A percentile compares a stretch with the other conserved stretches of the same genome.
These are phyloP conservation scores for Fonsecaea pedrosoi DNA, from an alignment of 2,329 filamentous ascomycete genomes.

Conservation along the genomic window DNA sequence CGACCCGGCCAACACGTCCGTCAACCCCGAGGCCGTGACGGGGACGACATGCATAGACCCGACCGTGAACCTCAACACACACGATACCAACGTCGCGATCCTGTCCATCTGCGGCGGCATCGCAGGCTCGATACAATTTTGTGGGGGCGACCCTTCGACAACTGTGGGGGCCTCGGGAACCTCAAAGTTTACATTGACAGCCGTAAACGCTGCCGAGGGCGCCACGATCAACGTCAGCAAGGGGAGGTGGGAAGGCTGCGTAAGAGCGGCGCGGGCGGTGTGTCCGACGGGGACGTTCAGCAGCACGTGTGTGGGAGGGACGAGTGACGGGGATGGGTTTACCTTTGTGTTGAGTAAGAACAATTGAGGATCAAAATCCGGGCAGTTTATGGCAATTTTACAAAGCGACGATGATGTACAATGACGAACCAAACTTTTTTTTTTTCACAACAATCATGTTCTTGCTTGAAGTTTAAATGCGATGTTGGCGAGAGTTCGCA, in stretches of 20 bases:
- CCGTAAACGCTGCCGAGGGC: constrained; percentile 46
- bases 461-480: background rate
- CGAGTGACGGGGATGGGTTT: constrained; percentile 48
- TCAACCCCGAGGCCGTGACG: constrained; percentile 44
- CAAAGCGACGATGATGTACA: too few species aligned
- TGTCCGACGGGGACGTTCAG: constrained; percentile 57
- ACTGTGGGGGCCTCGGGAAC: constrained; percentile 58
- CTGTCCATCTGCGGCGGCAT: constrained; percentile 60
- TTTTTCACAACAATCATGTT: background rate
- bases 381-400: too few species aligned
- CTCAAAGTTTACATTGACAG: constrained; percentile 57
- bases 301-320: constrained; percentile 58
- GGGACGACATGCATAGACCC: constrained; percentile 45
- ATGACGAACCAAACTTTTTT: too few species aligned
- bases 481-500: background rate
- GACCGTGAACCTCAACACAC: constrained; percentile 54
- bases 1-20: constrained; percentile 35
- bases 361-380: constrained; percentile 2
- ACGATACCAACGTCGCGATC: constrained; percentile 59
- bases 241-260: constrained; percentile 61
- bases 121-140: constrained; percentile 55
- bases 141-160: constrained; percentile 52
- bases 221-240: constrained; percentile 62
- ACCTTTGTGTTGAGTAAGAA: constrained; percentile 28
- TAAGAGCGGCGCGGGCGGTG: constrained; percentile 59